These are phyloP conservation scores for Prunus padus DNA, from an alignment of 306 rosid species.

Conservation along the genomic window DNA sequence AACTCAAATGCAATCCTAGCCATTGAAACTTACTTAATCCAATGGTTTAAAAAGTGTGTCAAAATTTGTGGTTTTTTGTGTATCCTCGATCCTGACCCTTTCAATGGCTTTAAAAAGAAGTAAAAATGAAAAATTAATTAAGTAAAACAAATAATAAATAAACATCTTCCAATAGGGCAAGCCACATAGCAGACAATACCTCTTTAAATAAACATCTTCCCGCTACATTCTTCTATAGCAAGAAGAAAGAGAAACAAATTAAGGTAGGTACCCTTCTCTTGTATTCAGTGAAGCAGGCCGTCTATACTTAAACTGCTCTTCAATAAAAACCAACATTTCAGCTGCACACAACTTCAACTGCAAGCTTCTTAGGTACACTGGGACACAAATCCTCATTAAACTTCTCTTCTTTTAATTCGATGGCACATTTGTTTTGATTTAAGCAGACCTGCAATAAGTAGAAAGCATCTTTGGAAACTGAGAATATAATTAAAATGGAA, in stretches of 20 bases:
- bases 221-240: neutral
- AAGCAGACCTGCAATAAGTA: constrained; percentile 59
- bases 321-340: constrained; percentile 25
- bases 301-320: neutral
- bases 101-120: too few species aligned
- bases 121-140: too few species aligned
- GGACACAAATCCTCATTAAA: constrained; percentile 50
- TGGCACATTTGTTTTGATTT: constrained; percentile 54
- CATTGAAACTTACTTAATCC: too few species aligned
- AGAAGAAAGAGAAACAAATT: neutral
- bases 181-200: neutral
- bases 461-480: constrained; percentile 8
- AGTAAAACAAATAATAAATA: too few species aligned
- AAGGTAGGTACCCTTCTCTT: neutral
- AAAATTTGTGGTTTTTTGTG: too few species aligned
- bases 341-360: constrained; percentile 72
- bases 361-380: constrained; percentile 60
- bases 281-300: constrained; percentile 7
- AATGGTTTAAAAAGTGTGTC: too few species aligned
- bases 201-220: neutral
- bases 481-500: neutral
- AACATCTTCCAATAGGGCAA: too few species aligned
- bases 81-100: too few species aligned
- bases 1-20: too few species aligned
- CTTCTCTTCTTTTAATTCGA: constrained; percentile 52